Evolutionary conservation across 129 eudicot species (phyloP).

Genomic region (Arctium minus): DNA sequence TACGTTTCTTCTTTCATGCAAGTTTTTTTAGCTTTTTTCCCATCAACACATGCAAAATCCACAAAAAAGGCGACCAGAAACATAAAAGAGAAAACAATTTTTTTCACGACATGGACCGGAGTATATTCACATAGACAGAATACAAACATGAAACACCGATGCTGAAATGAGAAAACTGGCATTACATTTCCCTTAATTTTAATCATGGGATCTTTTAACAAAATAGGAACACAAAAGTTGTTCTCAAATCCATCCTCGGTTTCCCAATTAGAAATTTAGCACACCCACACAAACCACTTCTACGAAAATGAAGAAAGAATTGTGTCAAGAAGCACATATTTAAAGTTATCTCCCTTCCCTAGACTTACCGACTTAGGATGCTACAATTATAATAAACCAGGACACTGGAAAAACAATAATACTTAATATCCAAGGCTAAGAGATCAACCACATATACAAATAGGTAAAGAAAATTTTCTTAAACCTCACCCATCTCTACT

Average conservation of each 20-base stretch:
- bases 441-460: not conserved
- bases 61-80: not conserved
- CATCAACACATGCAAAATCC: not conserved
- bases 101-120: not conserved
- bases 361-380: not conserved
- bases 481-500: not conserved
- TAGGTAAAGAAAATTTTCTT: not conserved
- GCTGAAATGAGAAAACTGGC: not conserved
- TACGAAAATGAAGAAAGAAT: no score
- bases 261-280: not conserved
- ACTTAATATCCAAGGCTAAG: not conserved
- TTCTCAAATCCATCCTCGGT: not conserved
- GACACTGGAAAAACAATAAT: not conserved
- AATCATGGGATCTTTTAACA: not conserved
- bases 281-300: not conserved
- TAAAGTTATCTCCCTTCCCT: not conserved
- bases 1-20: not conserved
- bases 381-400: no score
- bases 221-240: not conserved
- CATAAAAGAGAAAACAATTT: not conserved
- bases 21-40: not conserved
- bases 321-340: not conserved
- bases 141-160: not conserved
- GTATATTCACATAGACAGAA: not conserved
- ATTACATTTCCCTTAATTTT: not conserved